A percentile compares a stretch with the other conserved stretches of the same genome.
These are phyloP conservation scores for Gossypium stocksii DNA, from an alignment of 345 rosid species.

Conservation along the genomic window DNA sequence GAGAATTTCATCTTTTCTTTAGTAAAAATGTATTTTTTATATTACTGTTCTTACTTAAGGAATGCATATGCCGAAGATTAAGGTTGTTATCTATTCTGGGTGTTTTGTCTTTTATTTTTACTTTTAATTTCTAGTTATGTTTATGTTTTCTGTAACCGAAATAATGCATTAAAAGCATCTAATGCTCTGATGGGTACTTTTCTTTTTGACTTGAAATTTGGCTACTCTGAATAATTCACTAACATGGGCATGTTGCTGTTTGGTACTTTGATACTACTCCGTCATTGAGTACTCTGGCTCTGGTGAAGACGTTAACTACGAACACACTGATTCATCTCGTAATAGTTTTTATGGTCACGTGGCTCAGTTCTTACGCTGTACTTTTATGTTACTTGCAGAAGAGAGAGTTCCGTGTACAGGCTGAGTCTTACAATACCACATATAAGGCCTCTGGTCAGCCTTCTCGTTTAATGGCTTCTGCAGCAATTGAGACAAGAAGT, in stretches of 20 bases:
- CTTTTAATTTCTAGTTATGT: neutral
- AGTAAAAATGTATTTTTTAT: neutral
- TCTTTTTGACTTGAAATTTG: neutral
- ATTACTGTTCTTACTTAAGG: neutral
- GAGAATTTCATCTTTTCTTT: neutral
- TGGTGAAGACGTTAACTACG: neutral
- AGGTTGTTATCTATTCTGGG: neutral
- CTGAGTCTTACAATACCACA: conserved; percentile 21
- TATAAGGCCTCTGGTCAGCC: conserved; percentile 28
- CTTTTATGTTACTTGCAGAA: conserved; percentile 37
- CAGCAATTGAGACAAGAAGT: conserved; percentile 27
- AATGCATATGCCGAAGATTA: neutral
- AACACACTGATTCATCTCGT: neutral
- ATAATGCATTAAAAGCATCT: neutral
- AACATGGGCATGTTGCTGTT: neutral
- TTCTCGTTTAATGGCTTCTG: conserved; percentile 50
- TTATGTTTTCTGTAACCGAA: neutral
- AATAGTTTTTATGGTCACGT: conserved; percentile 12
- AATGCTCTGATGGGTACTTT: neutral
- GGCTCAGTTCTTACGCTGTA: neutral
- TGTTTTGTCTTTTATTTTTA: neutral
- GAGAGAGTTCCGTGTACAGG: conserved; percentile 30
- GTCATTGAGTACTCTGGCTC: neutral
- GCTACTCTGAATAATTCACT: neutral
- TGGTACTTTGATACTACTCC: neutral